These are phyloP conservation scores for Entonaema liquescens DNA, from an alignment of 495 filamentous ascomycete species.

Conservation along the genomic window DNA sequence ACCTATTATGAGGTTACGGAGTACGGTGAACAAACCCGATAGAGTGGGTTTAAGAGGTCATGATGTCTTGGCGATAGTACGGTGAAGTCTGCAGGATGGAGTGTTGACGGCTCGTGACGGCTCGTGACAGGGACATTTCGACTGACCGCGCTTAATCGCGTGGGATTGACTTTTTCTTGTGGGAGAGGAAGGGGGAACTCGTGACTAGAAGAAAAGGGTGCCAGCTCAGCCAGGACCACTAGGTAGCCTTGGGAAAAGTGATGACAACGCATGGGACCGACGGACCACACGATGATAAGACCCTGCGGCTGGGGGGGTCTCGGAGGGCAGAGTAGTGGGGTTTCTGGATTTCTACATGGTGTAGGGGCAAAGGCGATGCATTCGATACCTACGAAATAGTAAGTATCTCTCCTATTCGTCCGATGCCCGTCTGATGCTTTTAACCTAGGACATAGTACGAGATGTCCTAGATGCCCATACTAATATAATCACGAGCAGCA, in stretches of 20 bases:
- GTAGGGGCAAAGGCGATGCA: background rate
- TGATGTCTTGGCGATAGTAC: constrained; percentile 21
- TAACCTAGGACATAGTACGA: background rate
- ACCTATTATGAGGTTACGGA: constrained; percentile 7
- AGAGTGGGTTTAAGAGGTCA: constrained; percentile 5
- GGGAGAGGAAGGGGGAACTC: constrained; percentile 31
- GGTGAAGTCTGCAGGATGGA: constrained; percentile 17
- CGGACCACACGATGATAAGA: constrained; percentile 39
- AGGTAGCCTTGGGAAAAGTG: constrained; percentile 16
- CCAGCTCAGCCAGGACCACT: constrained; percentile 39
- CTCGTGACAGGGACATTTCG: constrained; percentile 23
- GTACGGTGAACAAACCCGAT: constrained; percentile 24
- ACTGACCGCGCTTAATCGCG: constrained; percentile 18
- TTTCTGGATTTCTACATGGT: constrained; percentile 27
- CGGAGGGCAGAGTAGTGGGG: constrained; percentile 24
- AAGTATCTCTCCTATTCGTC: background rate
- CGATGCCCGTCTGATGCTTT: background rate
- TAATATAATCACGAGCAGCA: constrained; percentile 18
- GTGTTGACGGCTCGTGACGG: constrained; percentile 1
- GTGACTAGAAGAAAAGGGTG: constrained; percentile 43
- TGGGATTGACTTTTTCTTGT: constrained; percentile 18
- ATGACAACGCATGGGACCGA: constrained; percentile 35
- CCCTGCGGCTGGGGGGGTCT: constrained; percentile 12
- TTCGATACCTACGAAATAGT: background rate
- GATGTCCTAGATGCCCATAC: too few relatives aligned